Conservation (phyloP, 208 protist species). For the Porcisia hertigi region DNA sequence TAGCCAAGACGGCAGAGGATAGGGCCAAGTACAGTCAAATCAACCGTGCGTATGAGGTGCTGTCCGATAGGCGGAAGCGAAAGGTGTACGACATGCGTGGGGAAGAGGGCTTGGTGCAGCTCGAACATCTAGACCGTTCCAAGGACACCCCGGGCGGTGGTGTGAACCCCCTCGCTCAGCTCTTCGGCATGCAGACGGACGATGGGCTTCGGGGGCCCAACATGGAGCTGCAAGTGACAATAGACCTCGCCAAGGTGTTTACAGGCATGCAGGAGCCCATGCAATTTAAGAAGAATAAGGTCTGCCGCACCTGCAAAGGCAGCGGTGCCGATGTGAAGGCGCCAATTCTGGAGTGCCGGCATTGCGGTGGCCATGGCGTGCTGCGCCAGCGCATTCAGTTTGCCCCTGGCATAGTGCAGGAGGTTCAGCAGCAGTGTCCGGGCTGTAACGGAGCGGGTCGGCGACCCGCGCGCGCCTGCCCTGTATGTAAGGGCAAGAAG, state of each 20-base stretch:
- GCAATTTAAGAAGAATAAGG: constrained; percentile 85
- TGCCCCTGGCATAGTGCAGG: constrained; percentile 73
- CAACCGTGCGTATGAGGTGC: constrained; percentile 90
- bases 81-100: constrained; percentile 94
- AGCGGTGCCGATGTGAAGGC: constrained; percentile 38
- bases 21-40: constrained; percentile 74
- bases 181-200: constrained; percentile 53
- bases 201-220: constrained; percentile 76
- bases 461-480: constrained; percentile 71
- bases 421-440: constrained; percentile 78
- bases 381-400: constrained; percentile 73
- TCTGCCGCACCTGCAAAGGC: constrained; percentile 80
- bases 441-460: constrained; percentile 86
- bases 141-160: constrained; percentile 21
- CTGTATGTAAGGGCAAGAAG: constrained; percentile 70
- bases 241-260: constrained; percentile 93
- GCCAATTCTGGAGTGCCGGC: constrained; percentile 40
- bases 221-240: constrained; percentile 66
- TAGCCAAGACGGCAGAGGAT: constrained; percentile 54
- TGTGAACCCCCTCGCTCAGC: constrained; percentile 48
- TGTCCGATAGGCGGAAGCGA: constrained; percentile 85
- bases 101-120: constrained; percentile 79
- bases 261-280: constrained; percentile 81
- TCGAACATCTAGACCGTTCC: constrained; percentile 50
- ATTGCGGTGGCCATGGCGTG: constrained; percentile 66